phyloP scores from a whole-genome alignment of 225 moss, liverwort and hornwort genomes.

The Physcomitrium patens region DNA sequence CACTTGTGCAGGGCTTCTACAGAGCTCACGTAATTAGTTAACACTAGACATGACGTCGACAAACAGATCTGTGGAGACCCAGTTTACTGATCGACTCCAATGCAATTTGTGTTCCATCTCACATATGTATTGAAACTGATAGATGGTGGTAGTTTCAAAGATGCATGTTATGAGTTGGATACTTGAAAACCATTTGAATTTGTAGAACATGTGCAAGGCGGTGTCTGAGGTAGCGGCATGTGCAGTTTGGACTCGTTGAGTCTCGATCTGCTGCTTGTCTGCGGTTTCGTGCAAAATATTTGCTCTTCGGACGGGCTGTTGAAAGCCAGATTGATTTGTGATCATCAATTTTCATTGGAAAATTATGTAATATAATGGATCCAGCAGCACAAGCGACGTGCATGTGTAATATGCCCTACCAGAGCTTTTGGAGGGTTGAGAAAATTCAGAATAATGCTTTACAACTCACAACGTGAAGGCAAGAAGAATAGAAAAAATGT shows the following conservation, averaged over 20 bases:
- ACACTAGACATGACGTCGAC: conserved; percentile 17
- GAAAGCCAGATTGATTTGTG: background rate
- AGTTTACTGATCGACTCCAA: conserved; percentile 24
- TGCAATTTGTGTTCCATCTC: conserved; percentile 19
- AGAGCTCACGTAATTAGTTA: conserved; percentile 16
- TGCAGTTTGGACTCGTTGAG: background rate
- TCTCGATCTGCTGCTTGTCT: background rate
- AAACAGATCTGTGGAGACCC: conserved; percentile 5
- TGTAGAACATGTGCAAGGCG: background rate
- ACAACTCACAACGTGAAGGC: background rate
- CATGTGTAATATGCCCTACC: background rate
- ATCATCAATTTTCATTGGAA: background rate
- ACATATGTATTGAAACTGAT: conserved; percentile 14
- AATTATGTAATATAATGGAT: background rate
- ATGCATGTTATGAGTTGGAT: background rate
- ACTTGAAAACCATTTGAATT: background rate
- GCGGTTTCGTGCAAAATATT: too few species aligned
- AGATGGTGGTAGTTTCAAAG: conserved; percentile 31
- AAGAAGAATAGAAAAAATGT: conserved; percentile 10
- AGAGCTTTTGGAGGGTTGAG: background rate
- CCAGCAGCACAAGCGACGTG: background rate
- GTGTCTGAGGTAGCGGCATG: too few species aligned
- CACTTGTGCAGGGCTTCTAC: conserved; percentile 16
- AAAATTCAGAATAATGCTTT: too few species aligned
- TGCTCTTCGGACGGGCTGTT: too few species aligned